These are phyloP conservation scores for Neophaeococcomyces aloes DNA, from an alignment of 2,329 filamentous ascomycete genomes.

Conservation along the genomic window DNA sequence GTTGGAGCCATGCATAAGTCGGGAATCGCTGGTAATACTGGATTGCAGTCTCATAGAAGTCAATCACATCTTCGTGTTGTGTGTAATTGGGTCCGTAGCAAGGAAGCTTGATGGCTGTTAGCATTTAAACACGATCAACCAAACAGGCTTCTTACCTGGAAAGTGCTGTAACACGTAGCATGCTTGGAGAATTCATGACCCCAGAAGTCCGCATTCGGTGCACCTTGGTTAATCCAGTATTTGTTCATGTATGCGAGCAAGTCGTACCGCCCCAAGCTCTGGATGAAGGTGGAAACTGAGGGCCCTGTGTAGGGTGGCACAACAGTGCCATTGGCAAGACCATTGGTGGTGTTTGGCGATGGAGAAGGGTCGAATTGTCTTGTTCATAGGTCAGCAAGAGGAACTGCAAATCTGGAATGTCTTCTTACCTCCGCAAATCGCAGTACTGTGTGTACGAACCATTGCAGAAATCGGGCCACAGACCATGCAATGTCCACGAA, in stretches of 20 bases:
- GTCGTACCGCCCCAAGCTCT: conserved; percentile 48
- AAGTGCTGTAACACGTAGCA: conserved; percentile 57
- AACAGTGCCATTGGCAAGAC: conserved; percentile 36
- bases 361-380: conserved; percentile 52
- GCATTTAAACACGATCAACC: background rate
- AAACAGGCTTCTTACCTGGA: conserved; percentile 34
- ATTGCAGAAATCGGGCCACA: conserved; percentile 46
- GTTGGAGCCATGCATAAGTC: conserved; percentile 51
- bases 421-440: conserved; percentile 52
- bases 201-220: conserved; percentile 52
- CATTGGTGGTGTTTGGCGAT: conserved; percentile 52
- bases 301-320: conserved; percentile 51
- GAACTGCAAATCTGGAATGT: conserved; percentile 46
- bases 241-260: conserved; percentile 56
- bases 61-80: conserved; percentile 49
- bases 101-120: conserved; percentile 27
- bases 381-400: conserved; percentile 26
- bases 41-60: conserved; percentile 53
- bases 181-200: conserved; percentile 59
- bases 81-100: conserved; percentile 53
- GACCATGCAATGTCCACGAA: conserved; percentile 50
- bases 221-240: conserved; percentile 51
- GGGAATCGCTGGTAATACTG: conserved; percentile 49
- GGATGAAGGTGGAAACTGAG: conserved; percentile 49
- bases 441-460: conserved; percentile 58